Evolutionary conservation across 176 grass and related monocot species (phyloP), one percentile per base, ranked within the genome.

Genomic region (Typha latifolia): DNA sequence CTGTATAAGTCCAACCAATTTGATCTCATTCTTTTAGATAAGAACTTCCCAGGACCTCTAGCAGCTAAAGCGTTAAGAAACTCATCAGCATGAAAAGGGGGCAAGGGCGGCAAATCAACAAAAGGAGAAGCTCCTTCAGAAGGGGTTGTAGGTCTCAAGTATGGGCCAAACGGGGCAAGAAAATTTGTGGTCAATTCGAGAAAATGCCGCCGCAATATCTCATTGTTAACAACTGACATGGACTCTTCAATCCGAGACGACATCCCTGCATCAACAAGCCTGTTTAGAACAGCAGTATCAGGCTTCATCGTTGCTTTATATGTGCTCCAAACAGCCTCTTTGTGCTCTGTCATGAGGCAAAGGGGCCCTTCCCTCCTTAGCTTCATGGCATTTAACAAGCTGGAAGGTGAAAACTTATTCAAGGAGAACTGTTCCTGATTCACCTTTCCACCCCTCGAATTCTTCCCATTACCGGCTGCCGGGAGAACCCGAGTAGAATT

Each of bases 151-250:
- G 79, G 82, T 77, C 94, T 93, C 67, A 99, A 78, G 62, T 93
- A 99, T 0, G 88, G 88, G 15, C 94, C 88, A 56, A 99, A 99
- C 48, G 94, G 94, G 4, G 94, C 89, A n/a, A 99, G 89, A 66
- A 99, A 99, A 47, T 99, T 99, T 16, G 88, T 93, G 0, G 89
- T 99, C 50, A 99, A 34, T 78, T 99, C 94, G 70, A 99, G 81
- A 73, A 99, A 99, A 68, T 99, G 94, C 7, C 94, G 82, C 56
- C 89, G 84, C 70, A 99, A 63, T 64, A 99, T 93, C 85, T 99
- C 94, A 82, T 99, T 99, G 61, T 99, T 99, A 64, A 89, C 94
- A 22, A 99, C 85, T 2, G 94, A 92, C 88, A 92, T 90, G 61
- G 94, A 93, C 66, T 93, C 94, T 71, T 92, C 88, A 65, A 97